Evolutionary conservation across 495 filamentous ascomycete species (phyloP), one percentile per base, ranked within the genome.

Genomic region (Penicillium cinerascens): DNA sequence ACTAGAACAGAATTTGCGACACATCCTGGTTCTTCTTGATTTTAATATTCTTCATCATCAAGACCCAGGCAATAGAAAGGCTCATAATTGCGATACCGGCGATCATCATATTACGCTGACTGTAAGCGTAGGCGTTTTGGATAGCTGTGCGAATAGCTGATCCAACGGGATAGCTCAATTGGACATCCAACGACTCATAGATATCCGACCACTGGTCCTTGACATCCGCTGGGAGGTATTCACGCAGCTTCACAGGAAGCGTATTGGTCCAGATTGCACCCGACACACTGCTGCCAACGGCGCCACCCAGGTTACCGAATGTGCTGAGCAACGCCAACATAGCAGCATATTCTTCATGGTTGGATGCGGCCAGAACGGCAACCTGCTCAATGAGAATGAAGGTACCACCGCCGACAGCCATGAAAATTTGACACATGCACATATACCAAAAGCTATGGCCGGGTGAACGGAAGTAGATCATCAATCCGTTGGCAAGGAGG

Each of bases 371-470:
- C 81, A 89, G 83, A 58, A 80, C 79, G 3, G 86, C 82, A 54
- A 89, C 82, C 54, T 89, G 79, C 55, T 86, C 82, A 48, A 70
- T 75, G 58, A 89, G 82, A 46, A 89, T 64, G 10, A 84, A 63
- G 2, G 76, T 81, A 17, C 82, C 81, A 11, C 82, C 85, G 10
- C 76, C 74, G 35, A 91, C 75, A 29, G 84, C 81, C 52, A 89
- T 85, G 68, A 88, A 82, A 58, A 91, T 87, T 63, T 89, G 84
- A 59, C 79, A 84, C 81, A 89, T 87, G 66, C 87, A 71, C 45
- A 91, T 72, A 63, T 84, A 87, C 22, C 84, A 86, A 27, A 88
- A 68, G 44, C 73, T 59, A 25, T 67, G 67, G 47, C 75, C 69
- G 39, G 80, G 73, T 23, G 81, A 75, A 27, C 87, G 82, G 76